Conservation (phyloP, 345 rosid species). For the Lumnitzera racemosa region DNA sequence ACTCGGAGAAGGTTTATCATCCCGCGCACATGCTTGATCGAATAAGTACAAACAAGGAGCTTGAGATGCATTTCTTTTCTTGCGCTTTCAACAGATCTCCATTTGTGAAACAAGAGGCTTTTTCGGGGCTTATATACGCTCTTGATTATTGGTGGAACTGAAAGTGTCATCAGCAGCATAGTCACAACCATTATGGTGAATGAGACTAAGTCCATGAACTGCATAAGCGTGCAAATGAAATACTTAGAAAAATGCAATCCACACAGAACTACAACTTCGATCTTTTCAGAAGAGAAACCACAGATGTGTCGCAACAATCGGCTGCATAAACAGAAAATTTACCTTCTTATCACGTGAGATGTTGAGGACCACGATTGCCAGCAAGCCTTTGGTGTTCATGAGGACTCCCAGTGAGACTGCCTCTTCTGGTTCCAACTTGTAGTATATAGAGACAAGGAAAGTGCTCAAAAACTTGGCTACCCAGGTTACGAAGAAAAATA, state of each 20-base stretch:
- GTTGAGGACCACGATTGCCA: conserved; percentile 41
- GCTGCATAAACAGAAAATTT: neutral
- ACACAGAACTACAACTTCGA: too few relatives aligned
- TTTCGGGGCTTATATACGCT: conserved; percentile 20
- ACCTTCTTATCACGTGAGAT: conserved; percentile 40
- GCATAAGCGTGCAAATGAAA: neutral
- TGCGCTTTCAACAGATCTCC: conserved; percentile 30
- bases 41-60: conserved; percentile 34
- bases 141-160: conserved; percentile 33
- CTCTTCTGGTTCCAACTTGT: conserved; percentile 26
- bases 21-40: conserved; percentile 20
- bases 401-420: conserved; percentile 40
- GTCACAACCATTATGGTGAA: conserved; percentile 30
- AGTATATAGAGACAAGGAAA: conserved; percentile 16
- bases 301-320: too few relatives aligned
- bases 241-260: neutral
- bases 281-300: too few relatives aligned
- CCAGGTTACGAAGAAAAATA: conserved; percentile 12
- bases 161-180: conserved; percentile 29
- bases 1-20: conserved; percentile 34
- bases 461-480: conserved; percentile 36
- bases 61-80: conserved; percentile 27
- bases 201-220: conserved; percentile 31
- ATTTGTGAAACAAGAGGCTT: conserved; percentile 16
- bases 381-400: conserved; percentile 65